Evolutionary conservation across 495 filamentous ascomycete species (phyloP).

Genomic region (Trichocladium antarcticum): DNA sequence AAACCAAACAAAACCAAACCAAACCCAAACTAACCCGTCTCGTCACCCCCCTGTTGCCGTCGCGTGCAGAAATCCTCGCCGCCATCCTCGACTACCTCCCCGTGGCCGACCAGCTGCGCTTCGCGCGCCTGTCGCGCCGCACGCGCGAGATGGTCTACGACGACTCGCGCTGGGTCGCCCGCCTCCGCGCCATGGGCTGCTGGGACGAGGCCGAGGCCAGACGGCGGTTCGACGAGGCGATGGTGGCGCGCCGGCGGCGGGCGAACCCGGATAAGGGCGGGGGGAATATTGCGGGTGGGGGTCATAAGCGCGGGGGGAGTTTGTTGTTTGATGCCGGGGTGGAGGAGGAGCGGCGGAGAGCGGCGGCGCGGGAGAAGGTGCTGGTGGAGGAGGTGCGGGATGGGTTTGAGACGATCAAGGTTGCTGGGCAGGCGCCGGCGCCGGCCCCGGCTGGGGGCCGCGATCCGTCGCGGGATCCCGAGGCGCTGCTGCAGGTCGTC

Average conservation of each 20-base stretch:
- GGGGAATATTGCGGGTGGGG: slow-evolving; percentile 12
- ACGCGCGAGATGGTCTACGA: slow-evolving; percentile 99
- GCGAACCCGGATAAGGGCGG: slow-evolving; percentile 14
- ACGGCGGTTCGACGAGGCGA: slow-evolving; percentile 59
- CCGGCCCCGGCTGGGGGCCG: not conserved
- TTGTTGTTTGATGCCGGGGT: slow-evolving; percentile 58
- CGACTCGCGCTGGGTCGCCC: slow-evolving; percentile 87
- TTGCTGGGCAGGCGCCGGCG: slow-evolving; percentile 18
- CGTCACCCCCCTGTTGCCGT: too few relatives aligned
- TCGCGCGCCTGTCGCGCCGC: slow-evolving; percentile 77
- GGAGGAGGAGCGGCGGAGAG: slow-evolving; percentile 42
- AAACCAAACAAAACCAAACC: too few relatives aligned
- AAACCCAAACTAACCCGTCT: not conserved
- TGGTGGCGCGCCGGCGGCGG: slow-evolving; percentile 46
- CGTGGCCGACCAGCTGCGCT: slow-evolving; percentile 68
- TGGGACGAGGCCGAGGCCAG: slow-evolving; percentile 90
- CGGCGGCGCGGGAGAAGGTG: slow-evolving; percentile 8
- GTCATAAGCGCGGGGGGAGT: slow-evolving; percentile 32
- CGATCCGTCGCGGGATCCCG: slow-evolving; percentile 39
- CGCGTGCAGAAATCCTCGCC: slow-evolving; percentile 64
- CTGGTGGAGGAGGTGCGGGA: slow-evolving; percentile 35
- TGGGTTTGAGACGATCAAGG: slow-evolving; percentile 56
- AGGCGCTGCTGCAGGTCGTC: slow-evolving; percentile 53
- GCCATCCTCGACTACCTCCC: slow-evolving; percentile 82
- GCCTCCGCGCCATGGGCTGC: slow-evolving; percentile 70